Evolutionary conservation across 2,329 filamentous ascomycete genomes (phyloP).

Genomic region (Penicillium sclerotiorum): DNA sequence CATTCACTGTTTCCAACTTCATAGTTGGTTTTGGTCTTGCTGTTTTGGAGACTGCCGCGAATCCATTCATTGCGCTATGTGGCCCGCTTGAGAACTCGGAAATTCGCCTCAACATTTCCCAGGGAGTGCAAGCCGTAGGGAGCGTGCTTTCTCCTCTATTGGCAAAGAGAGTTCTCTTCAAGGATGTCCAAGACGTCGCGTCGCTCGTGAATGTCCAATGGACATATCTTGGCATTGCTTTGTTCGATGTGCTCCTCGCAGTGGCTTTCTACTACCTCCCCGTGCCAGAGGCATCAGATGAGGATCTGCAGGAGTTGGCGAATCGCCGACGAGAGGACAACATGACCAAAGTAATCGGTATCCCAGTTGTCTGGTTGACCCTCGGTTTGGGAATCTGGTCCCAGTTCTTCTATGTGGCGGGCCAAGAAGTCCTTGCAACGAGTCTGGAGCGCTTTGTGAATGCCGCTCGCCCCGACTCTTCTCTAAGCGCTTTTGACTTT

Average conservation of each 20-base stretch:
- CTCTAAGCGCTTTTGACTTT: constrained; percentile 44
- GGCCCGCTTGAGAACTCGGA: constrained; percentile 64
- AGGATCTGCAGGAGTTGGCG: constrained; percentile 59
- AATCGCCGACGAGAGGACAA: constrained; percentile 56
- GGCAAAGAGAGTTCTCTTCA: constrained; percentile 62
- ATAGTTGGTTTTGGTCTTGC: constrained; percentile 64
- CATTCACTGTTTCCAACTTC: constrained; percentile 65
- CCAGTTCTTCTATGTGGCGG: constrained; percentile 64
- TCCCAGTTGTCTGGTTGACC: constrained; percentile 60
- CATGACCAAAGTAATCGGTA: constrained; percentile 44
- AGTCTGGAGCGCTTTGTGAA: constrained; percentile 50
- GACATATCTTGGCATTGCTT: constrained; percentile 65
- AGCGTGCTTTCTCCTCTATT: constrained; percentile 62
- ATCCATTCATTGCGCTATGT: constrained; percentile 65
- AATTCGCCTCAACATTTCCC: constrained; percentile 62
- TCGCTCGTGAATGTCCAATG: constrained; percentile 64
- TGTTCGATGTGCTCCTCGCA: constrained; percentile 62
- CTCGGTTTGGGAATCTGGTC: constrained; percentile 57
- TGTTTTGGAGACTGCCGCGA: constrained; percentile 62
- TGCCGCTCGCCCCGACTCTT: constrained; percentile 38
- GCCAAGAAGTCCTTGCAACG: constrained; percentile 59
- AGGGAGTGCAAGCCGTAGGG: constrained; percentile 64
- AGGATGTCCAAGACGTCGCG: constrained; percentile 49
- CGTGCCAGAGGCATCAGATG: constrained; percentile 63
- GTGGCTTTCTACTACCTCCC: constrained; percentile 64